Base-by-base conservation (phyloP, 331 rosid species). In the Dryas integrifolia region DNA sequence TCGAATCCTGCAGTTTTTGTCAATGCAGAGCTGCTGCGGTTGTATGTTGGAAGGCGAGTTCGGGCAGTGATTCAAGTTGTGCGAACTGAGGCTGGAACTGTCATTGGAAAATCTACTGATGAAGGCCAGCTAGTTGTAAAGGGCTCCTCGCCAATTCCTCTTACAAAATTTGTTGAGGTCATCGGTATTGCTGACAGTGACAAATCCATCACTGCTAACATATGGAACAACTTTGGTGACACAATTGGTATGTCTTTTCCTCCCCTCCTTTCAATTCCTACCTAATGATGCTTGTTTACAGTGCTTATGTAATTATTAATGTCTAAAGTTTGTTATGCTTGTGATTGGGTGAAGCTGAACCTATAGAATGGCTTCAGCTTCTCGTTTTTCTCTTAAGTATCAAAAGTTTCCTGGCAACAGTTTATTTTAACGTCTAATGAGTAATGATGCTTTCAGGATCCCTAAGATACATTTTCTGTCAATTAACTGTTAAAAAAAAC, bases 101-200 rank as follows among this genome's bases (percentile, higher is more conserved):
- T 77, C 24, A n/a, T 51, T 4, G 84, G 88, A 52, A 79, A 76
- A 8, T 82, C 86, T 16, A 79, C 86, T 38, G 88, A 85, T 40
- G 82, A 77, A 2, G 48, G 39, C 40, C 81, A 82, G 78, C 40
- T 85, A 6, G 45, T 66, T 48, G 80, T 85, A 15, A 85, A 82
- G 76, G 88, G 88, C 15, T 56, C 74, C 15, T 81, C 86, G 13
- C 79, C 82, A 1, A 44, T 61, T 15, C 4, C 72, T 35, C 86
- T 71, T 53, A 82, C 80, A 5, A 85, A 48, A 41, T 81, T 65
- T 60, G 80, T 85, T 6, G 88, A 82, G 80, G 86, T 85, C 64
- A 72, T 85, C 47, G 88, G 88, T 2, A 47, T 82, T 72, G 88
- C 88, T 69, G 88, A 85, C 35, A 56, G 80, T 30, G 88, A 85